Conservation (phyloP, 129 eudicot genomes). For the Flaveria ramosissima region DNA sequence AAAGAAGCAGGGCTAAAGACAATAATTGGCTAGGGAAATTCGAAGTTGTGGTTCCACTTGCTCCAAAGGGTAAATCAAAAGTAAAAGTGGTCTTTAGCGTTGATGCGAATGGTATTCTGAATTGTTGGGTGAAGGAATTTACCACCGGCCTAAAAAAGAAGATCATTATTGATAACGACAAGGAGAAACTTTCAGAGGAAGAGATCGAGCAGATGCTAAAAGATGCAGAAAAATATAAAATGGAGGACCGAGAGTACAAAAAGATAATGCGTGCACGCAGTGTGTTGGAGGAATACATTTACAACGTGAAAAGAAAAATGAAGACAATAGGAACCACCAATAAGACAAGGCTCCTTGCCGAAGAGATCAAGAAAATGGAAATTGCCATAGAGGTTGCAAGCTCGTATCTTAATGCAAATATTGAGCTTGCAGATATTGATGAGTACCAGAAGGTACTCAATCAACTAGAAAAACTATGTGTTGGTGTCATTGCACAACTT, state of each 20-base stretch:
- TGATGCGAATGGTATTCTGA: constrained; percentile 13
- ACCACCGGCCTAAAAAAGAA: constrained; percentile 12
- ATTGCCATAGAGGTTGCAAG: neutral
- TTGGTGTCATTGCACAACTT: neutral
- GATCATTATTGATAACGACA: neutral
- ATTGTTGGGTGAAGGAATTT: constrained; percentile 19
- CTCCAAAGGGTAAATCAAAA: constrained; percentile 4
- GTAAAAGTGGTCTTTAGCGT: constrained; percentile 6
- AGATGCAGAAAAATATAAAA: constrained; percentile 11
- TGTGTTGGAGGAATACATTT: constrained; percentile 21
- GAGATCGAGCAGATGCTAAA: constrained; percentile 17
- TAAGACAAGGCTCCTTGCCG: neutral
- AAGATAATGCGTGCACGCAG: constrained; percentile 1
- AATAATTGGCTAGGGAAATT: constrained; percentile 16
- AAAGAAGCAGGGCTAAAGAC: constrained; percentile 12
- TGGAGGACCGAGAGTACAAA: constrained; percentile 3
- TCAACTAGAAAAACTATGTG: neutral
- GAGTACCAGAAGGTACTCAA: neutral
- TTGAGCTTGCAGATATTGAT: neutral
- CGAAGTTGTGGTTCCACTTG: neutral
- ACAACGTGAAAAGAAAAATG: constrained; percentile 11
- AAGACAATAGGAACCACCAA: neutral
- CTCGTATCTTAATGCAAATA: neutral
- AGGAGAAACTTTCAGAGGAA: constrained; percentile 18
- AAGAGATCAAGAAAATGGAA: constrained; percentile 2